Conservation (phyloP, 495 filamentous ascomycete species). For the Xylona heveae region DNA sequence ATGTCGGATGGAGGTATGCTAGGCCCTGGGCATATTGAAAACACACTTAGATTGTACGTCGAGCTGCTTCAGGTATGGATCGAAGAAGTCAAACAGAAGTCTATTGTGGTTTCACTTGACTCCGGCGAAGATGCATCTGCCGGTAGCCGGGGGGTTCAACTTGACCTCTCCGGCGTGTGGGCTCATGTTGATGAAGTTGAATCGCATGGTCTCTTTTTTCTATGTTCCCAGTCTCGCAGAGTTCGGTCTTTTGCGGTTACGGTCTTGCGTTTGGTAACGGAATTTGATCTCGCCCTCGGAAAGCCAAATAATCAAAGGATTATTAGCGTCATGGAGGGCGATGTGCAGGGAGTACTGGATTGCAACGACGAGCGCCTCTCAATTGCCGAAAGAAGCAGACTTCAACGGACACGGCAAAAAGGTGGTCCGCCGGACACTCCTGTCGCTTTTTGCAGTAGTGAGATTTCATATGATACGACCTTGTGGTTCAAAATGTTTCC, state of each 20-base stretch:
- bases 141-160: slow-evolving; percentile 40
- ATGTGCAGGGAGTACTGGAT: slow-evolving; percentile 70
- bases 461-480: slow-evolving; percentile 82
- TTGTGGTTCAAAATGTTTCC: slow-evolving; percentile 97
- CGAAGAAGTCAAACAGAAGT: slow-evolving; percentile 80
- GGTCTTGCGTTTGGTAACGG: slow-evolving; percentile 75
- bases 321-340: slow-evolving; percentile 79
- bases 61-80: slow-evolving; percentile 93
- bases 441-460: slow-evolving; percentile 87
- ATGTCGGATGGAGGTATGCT: slow-evolving; percentile 98
- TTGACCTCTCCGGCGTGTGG: slow-evolving; percentile 72
- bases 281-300: slow-evolving; percentile 77
- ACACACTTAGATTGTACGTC: slow-evolving; percentile 76
- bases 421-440: slow-evolving; percentile 68
- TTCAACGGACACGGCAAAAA: slow-evolving; percentile 76
- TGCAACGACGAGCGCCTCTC: slow-evolving; percentile 85
- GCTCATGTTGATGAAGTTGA: slow-evolving; percentile 93
- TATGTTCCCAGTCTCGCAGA: slow-evolving; percentile 81
- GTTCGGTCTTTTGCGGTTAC: slow-evolving; percentile 83
- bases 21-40: slow-evolving; percentile 86
- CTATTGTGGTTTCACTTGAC: slow-evolving; percentile 46
- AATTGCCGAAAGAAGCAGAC: slow-evolving; percentile 73
- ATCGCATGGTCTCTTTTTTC: slow-evolving; percentile 91
- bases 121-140: slow-evolving; percentile 30
- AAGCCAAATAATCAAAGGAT: slow-evolving; percentile 62